phyloP scores from a whole-genome alignment of 106 monocot genomes.

The Apostasia shenzhenica region DNA sequence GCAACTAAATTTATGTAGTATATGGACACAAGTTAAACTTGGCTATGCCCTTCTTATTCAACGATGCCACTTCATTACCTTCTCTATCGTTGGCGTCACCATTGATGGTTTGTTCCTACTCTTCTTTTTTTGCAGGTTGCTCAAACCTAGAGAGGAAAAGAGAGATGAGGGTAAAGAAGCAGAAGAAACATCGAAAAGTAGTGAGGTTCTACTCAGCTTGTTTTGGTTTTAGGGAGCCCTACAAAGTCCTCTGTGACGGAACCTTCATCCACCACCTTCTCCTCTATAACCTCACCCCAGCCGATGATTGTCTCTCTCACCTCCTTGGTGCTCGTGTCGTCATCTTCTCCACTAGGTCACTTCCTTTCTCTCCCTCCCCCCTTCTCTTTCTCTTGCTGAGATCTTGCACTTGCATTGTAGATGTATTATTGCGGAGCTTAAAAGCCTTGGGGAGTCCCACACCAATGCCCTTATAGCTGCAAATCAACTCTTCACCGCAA shows the following conservation, averaged over 20 bases:
- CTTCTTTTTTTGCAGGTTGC: too few relatives aligned
- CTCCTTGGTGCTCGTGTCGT: constrained; percentile 45
- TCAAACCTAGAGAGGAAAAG: too few relatives aligned
- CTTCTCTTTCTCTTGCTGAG: neutral
- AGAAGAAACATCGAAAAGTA: constrained; percentile 69
- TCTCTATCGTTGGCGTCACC: too few relatives aligned
- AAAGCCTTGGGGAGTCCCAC: constrained; percentile 57
- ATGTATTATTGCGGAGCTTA: constrained; percentile 61
- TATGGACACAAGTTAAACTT: too few relatives aligned
- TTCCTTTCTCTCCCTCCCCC: neutral
- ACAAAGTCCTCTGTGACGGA: constrained; percentile 87
- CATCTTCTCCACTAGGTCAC: constrained; percentile 61
- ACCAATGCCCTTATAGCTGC: constrained; percentile 35
- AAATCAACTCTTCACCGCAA: constrained; percentile 43
- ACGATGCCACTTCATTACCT: too few relatives aligned
- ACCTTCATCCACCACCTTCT: constrained; percentile 91
- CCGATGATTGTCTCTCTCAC: constrained; percentile 47
- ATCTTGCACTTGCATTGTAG: constrained; percentile 3
- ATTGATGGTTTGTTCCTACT: too few relatives aligned
- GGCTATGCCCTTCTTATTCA: too few relatives aligned
- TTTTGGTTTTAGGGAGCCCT: constrained; percentile 93
- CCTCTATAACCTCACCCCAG: constrained; percentile 48
- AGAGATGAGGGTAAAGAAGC: constrained; percentile 85
- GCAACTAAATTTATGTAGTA: too few relatives aligned
- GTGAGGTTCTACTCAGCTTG: constrained; percentile 79